Base-by-base conservation (phyloP, 306 rosid genomes). In the Quercus glauca region DNA sequence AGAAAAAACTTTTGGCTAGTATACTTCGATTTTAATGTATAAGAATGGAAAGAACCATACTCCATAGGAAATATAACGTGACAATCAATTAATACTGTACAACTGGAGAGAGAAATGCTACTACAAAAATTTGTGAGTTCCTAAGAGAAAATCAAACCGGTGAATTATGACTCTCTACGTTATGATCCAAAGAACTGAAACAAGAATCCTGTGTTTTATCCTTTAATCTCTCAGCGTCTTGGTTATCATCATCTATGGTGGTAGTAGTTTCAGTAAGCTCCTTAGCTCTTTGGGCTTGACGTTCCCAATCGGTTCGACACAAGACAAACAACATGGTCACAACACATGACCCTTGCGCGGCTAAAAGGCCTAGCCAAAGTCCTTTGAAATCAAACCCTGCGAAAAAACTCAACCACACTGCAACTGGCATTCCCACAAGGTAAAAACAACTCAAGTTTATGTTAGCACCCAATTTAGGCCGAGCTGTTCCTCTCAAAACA, bases 391-490 rank as follows among this genome's bases (percentile, higher is more conserved):
- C 99, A 76, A 87, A 88, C 4, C 94, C 98, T 0, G 79, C 86
- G 68, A 71, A 89, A 78, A 92, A 92, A 76, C 97, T 74, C 63
- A 95, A 77, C 91, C 92, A 87, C 51, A 91, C 79, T 0, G 99
- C 99, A 1, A 90, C 29, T 0, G 99, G 97, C 99, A 92, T 92
- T 79, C 99, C 99, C 43, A 95, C 96, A 0, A 92, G 75, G 57
- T 95, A 95, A 52, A 95, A 95, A 64, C 99, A 92, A 5, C 90
- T 92, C 76, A 95, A 81, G 14, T 95, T 95, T 14, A 95, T 89
- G 9, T 91, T 91, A 0, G 99, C 99, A 2, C 98, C 99, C 63
- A 95, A 53, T 51, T 86, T 90, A 1, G 99, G 97, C 85, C 95
- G 82, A 0, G 99, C 99, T 0, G 94, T 87, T 28, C 99, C 99